A percentile compares a stretch with the other conserved stretches of the same genome.
Evolutionary conservation across 1,139 yeast genomes (phyloP).

Genomic region (Oligophagozyma castellii): DNA sequence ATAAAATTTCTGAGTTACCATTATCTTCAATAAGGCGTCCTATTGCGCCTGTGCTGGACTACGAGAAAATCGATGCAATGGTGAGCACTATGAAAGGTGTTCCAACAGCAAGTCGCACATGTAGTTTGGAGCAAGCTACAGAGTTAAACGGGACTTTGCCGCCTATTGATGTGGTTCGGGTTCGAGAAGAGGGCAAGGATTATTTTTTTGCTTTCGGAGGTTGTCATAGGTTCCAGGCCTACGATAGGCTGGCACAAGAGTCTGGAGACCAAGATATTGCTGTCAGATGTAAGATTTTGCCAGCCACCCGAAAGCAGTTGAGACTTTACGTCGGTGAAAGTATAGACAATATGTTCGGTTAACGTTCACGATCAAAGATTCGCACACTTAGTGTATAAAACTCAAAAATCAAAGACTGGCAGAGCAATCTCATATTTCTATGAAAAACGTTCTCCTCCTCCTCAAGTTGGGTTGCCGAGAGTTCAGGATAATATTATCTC

Average conservation of each 20-base stretch:
- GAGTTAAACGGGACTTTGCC: conserved; percentile 45
- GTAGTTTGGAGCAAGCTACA: conserved; percentile 35
- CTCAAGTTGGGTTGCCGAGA: too few relatives aligned
- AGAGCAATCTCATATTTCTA: too few relatives aligned
- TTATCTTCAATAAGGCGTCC: conserved; percentile 58
- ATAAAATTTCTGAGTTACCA: conserved; percentile 44
- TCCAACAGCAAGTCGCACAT: conserved; percentile 54
- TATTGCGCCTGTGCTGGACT: conserved; percentile 69
- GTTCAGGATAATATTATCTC: too few relatives aligned
- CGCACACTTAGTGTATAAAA: too few relatives aligned
- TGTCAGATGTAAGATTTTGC: conserved; percentile 53
- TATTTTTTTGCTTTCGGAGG: conserved; percentile 78
- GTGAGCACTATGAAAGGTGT: conserved; percentile 52
- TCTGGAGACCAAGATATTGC: conserved; percentile 20
- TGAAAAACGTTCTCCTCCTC: too few relatives aligned
- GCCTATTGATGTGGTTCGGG: conserved; percentile 60
- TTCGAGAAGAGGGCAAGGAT: conserved; percentile 45
- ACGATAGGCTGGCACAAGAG: conserved; percentile 37
- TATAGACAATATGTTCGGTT: conserved; percentile 40
- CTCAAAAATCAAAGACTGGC: too few relatives aligned
- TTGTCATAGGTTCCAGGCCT: conserved; percentile 73
- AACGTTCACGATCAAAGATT: too few relatives aligned
- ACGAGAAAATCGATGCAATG: conserved; percentile 64
- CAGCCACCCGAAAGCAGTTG: conserved; percentile 52
- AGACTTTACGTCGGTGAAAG: conserved; percentile 52